Evolutionary conservation across 2,329 filamentous ascomycete genomes (phyloP).

Genomic region (Calonectria leucothoes): DNA sequence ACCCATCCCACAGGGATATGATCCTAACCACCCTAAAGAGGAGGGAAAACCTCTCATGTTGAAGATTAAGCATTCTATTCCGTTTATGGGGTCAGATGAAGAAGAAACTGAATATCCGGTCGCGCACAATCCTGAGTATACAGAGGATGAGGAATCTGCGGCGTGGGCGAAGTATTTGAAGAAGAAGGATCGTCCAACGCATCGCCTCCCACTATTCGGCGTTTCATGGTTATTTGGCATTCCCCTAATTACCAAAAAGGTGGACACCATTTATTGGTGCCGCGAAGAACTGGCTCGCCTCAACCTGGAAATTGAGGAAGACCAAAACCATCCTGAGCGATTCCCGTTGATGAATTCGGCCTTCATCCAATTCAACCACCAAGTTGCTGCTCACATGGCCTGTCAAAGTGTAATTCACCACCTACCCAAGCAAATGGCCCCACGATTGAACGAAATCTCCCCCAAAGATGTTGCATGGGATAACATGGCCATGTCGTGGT

Average conservation of each 20-base stretch:
- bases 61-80: slow-evolving; percentile 60
- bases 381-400: slow-evolving; percentile 97
- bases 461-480: slow-evolving; percentile 96
- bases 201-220: slow-evolving; percentile 74
- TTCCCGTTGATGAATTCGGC: slow-evolving; percentile 96
- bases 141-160: slow-evolving; percentile 69
- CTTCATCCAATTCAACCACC: slow-evolving; percentile 98
- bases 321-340: slow-evolving; percentile 86
- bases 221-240: slow-evolving; percentile 80
- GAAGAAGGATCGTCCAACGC: slow-evolving; percentile 85
- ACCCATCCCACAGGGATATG: slow-evolving; percentile 67
- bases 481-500: slow-evolving; percentile 97
- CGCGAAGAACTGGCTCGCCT: slow-evolving; percentile 86
- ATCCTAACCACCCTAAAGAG: slow-evolving; percentile 50
- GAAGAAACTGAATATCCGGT: slow-evolving; percentile 66
- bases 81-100: slow-evolving; percentile 60
- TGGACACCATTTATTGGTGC: slow-evolving; percentile 94
- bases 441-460: slow-evolving; percentile 91
- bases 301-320: slow-evolving; percentile 91
- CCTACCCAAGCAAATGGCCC: slow-evolving; percentile 91
- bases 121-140: slow-evolving; percentile 71
- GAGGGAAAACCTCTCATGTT: slow-evolving; percentile 62
- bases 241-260: slow-evolving; percentile 87
- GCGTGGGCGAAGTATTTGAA: slow-evolving; percentile 87
- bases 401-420: slow-evolving; percentile 94